Evolutionary conservation across 768 basidiomycete genomes (phyloP).

Genomic region (Naganishia randhawae): DNA sequence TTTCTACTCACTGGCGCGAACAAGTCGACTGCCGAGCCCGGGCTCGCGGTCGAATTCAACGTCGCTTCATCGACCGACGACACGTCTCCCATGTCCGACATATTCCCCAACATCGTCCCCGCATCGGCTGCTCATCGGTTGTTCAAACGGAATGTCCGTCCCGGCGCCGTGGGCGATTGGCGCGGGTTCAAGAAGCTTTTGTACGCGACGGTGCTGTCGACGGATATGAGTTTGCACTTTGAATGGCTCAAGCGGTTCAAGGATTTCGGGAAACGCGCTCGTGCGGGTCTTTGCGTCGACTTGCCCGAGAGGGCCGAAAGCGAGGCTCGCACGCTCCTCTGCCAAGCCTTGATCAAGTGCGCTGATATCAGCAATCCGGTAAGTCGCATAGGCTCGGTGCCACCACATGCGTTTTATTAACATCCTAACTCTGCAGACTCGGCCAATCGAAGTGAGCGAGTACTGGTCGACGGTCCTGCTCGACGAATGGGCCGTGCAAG

Average conservation of each 20-base stretch:
- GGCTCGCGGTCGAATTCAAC: slow-evolving; percentile 3
- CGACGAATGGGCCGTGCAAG: slow-evolving; percentile 87
- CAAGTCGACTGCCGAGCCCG: not conserved
- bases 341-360: slow-evolving; percentile 90
- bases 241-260: slow-evolving; percentile 72
- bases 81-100: slow-evolving; percentile 10
- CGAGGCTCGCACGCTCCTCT: slow-evolving; percentile 65
- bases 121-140: slow-evolving; percentile 13
- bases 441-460: slow-evolving; percentile 84
- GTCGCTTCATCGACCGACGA: slow-evolving; percentile 11
- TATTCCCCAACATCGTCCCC: slow-evolving; percentile 22
- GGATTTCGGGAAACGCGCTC: slow-evolving; percentile 52
- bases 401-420: slow-evolving; percentile 4
- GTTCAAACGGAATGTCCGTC: slow-evolving; percentile 30
- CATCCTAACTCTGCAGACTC: slow-evolving; percentile 59
- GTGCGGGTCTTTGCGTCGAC: slow-evolving; percentile 38
- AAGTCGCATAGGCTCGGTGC: slow-evolving; percentile 49
- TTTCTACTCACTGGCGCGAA: slow-evolving; percentile 45
- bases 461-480: slow-evolving; percentile 87
- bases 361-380: slow-evolving; percentile 99
- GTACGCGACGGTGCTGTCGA: slow-evolving; percentile 78
- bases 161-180: slow-evolving; percentile 35
- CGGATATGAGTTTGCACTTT: slow-evolving; percentile 88
- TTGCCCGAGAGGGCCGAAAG: slow-evolving; percentile 50
- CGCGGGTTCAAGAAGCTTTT: slow-evolving; percentile 66